Percentiles rank a stretch among this genome's conserved stretches.
These are phyloP conservation scores for Thalassiosira pacifica DNA, from an alignment of 352 stramenopile species.

Conservation along the genomic window DNA sequence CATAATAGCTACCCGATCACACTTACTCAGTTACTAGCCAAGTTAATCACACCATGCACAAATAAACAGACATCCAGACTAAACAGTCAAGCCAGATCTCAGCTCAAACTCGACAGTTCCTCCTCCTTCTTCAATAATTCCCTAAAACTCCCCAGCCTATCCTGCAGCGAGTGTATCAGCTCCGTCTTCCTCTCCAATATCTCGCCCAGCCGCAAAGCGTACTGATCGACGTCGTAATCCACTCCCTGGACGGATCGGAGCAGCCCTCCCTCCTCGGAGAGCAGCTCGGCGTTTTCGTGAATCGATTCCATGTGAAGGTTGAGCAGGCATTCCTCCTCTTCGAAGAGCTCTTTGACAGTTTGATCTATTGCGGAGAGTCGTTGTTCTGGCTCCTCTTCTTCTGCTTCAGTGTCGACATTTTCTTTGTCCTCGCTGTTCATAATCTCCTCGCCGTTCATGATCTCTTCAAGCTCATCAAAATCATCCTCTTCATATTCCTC, in stretches of 20 bases:
- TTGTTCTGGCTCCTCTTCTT: constrained; percentile 28
- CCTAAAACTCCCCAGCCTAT: constrained; percentile 89
- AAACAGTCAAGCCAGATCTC: too few relatives aligned
- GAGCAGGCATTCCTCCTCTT: constrained; percentile 95
- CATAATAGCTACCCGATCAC: too few relatives aligned
- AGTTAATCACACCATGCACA: too few relatives aligned
- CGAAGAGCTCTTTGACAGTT: constrained; percentile 92
- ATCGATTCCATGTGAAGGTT: constrained; percentile 93
- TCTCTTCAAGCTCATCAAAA: constrained; percentile 42
- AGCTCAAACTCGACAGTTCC: constrained; percentile 64
- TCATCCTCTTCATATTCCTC: constrained; percentile 28
- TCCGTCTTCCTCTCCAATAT: constrained; percentile 94
- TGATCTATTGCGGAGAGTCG: constrained; percentile 73
- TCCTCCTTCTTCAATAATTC: constrained; percentile 90
- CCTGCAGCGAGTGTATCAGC: constrained; percentile 89
- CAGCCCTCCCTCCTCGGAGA: constrained; percentile 94
- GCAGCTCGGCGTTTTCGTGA: constrained; percentile 95
- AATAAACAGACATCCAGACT: too few relatives aligned
- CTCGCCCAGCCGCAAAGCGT: constrained; percentile 91
- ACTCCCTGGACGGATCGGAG: constrained; percentile 89
- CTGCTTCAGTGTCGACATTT: constrained; percentile 14
- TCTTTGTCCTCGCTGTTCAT: constrained; percentile 21
- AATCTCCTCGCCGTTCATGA: constrained; percentile 29
- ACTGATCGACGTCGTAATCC: constrained; percentile 96
- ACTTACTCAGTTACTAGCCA: too few relatives aligned